A percentile compares a stretch with the other conserved stretches of the same genome.
These are phyloP conservation scores for Cercospora sesami DNA, from an alignment of 2,329 filamentous ascomycete species.

Conservation along the genomic window DNA sequence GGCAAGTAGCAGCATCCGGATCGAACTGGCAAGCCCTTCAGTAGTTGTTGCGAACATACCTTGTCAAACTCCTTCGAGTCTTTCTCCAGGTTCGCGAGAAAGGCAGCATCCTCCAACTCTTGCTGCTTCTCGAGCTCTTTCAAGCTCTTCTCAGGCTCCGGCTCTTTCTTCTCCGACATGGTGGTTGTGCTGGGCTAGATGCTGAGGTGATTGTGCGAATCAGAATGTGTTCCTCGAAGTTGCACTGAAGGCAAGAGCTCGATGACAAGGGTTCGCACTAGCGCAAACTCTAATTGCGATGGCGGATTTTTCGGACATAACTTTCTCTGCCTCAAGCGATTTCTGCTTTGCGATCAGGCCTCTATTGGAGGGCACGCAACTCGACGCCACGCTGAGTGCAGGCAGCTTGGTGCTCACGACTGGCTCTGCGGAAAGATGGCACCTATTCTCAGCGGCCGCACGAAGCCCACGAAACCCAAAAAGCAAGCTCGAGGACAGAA, in stretches of 20 bases:
- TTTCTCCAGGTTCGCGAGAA: slow-evolving; percentile 75
- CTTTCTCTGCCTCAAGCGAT: slow-evolving; percentile 5
- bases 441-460: slow-evolving; percentile 45
- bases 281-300: slow-evolving; percentile 16
- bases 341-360: not conserved
- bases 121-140: slow-evolving; percentile 37
- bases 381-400: not conserved
- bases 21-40: not conserved
- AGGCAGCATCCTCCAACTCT: slow-evolving; percentile 61
- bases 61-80: slow-evolving; percentile 92
- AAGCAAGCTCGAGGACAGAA: slow-evolving; percentile 46
- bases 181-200: not conserved
- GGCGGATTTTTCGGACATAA: slow-evolving; percentile 15
- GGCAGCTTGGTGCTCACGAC: not conserved
- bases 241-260: not conserved
- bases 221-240: not conserved
- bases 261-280: slow-evolving; percentile 6
- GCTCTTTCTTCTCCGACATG: slow-evolving; percentile 11
- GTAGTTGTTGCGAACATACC: slow-evolving; percentile 48
- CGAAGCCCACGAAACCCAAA: slow-evolving; percentile 56
- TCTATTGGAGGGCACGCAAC: not conserved
- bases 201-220: not conserved
- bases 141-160: slow-evolving; percentile 33
- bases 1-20: not conserved
- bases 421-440: slow-evolving; percentile 22